Evolutionary conservation across 768 basidiomycete species (phyloP).

Genomic region (Cystobasidium onofrii): DNA sequence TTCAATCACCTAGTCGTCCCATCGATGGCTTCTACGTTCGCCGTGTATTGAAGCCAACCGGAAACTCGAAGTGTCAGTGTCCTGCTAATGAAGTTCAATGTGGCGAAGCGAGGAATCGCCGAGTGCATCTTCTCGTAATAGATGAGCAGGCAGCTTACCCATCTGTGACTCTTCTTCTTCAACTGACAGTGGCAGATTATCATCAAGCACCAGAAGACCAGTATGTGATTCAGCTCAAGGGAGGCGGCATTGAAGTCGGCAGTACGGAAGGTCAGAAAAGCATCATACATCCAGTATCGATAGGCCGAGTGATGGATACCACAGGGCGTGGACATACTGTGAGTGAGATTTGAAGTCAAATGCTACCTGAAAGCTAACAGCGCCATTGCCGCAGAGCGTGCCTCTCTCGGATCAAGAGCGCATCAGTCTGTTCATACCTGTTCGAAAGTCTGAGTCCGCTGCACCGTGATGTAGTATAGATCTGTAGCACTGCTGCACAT

Average conservation of each 20-base stretch:
- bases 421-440: conserved; percentile 8
- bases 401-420: conserved; percentile 3
- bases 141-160: too few species aligned
- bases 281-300: background rate
- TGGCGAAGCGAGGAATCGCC: too few species aligned
- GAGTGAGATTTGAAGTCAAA: background rate
- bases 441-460: too few species aligned
- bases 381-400: conserved; percentile 3
- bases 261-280: background rate
- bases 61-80: background rate
- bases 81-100: background rate
- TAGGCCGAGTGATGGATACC: background rate
- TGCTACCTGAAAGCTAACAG: too few species aligned
- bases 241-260: conserved; percentile 6
- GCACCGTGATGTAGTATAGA: too few species aligned
- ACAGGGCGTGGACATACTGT: background rate
- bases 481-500: too few species aligned
- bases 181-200: background rate
- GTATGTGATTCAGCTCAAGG: background rate
- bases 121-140: too few species aligned
- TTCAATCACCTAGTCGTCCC: background rate
- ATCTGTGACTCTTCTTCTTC: too few species aligned
- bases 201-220: conserved; percentile 7
- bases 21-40: conserved; percentile 6
- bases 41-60: background rate